phyloP scores from a whole-genome alignment of 768 basidiomycete species.

The Piloderma croceum region DNA sequence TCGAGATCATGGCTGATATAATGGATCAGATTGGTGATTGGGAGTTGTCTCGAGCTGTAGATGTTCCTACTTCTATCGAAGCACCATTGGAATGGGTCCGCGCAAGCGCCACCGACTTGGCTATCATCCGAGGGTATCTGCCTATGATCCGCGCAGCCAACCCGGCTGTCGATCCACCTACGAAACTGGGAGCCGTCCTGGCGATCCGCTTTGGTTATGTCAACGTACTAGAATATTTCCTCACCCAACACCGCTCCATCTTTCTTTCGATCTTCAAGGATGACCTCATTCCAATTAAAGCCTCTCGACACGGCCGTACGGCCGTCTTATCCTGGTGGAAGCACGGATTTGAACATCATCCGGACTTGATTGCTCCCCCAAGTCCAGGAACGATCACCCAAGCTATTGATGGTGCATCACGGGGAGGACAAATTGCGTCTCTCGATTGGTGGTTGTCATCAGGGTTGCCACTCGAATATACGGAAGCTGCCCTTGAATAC shows the following conservation, averaged over 20 bases:
- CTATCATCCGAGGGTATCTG: conserved; percentile 63
- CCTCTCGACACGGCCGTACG: conserved; percentile 68
- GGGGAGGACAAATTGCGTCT: conserved; percentile 66
- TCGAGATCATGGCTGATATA: conserved; percentile 73
- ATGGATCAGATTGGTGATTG: conserved; percentile 78
- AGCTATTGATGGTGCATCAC: conserved; percentile 74
- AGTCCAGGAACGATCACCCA: conserved; percentile 52
- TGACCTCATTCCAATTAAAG: conserved; percentile 71
- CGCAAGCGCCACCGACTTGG: conserved; percentile 63
- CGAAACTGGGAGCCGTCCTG: conserved; percentile 60
- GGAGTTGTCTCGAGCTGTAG: conserved; percentile 76
- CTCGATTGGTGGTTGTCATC: conserved; percentile 79
- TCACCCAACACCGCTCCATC: conserved; percentile 55
- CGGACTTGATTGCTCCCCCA: conserved; percentile 54
- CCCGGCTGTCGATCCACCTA: conserved; percentile 53
- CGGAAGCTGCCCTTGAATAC: conserved; percentile 72
- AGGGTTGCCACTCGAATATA: conserved; percentile 65
- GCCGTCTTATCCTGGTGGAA: conserved; percentile 82
- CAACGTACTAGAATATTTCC: conserved; percentile 68
- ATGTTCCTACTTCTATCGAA: conserved; percentile 62
- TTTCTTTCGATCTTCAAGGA: conserved; percentile 62
- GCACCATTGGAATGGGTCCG: conserved; percentile 67
- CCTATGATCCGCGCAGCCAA: conserved; percentile 55
- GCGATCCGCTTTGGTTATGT: conserved; percentile 73
- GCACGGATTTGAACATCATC: conserved; percentile 52